Evolutionary conservation across 306 rosid species (phyloP).

Genomic region (barrel medic (Medicago truncatula)): DNA sequence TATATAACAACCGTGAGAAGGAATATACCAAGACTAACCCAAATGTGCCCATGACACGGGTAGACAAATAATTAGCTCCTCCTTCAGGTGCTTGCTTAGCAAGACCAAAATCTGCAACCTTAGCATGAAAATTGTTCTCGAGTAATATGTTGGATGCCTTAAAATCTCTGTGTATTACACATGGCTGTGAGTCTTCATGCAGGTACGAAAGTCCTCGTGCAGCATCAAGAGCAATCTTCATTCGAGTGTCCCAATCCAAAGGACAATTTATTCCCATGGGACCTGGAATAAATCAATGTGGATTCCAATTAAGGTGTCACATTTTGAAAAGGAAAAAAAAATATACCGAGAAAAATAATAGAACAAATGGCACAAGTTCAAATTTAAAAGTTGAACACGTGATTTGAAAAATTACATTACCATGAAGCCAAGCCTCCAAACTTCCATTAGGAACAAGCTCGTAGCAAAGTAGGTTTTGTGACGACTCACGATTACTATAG

Average conservation of each 20-base stretch:
- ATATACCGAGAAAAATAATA: constrained; percentile 14
- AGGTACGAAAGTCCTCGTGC: constrained; percentile 97
- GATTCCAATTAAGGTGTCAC: constrained; percentile 18
- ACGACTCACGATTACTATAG: constrained; percentile 80
- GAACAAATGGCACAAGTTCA: constrained; percentile 30
- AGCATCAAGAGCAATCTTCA: constrained; percentile 98
- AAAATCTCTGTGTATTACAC: constrained; percentile 96
- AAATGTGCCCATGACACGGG: constrained; percentile 99
- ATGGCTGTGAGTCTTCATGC: constrained; percentile 97
- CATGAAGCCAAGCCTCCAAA: constrained; percentile 99
- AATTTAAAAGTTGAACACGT: constrained; percentile 1
- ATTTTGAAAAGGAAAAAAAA: background rate
- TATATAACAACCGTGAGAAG: constrained; percentile 15
- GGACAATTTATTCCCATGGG: constrained; percentile 96
- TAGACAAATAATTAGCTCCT: constrained; percentile 87
- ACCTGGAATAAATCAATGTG: constrained; percentile 57
- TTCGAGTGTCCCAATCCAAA: constrained; percentile 96
- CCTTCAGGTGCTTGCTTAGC: constrained; percentile 99
- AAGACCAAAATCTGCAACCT: constrained; percentile 98
- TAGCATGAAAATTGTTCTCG: constrained; percentile 89
- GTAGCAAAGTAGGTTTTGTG: constrained; percentile 95
- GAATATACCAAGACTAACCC: constrained; percentile 69
- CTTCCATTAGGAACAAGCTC: constrained; percentile 98
- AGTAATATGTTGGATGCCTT: constrained; percentile 97
- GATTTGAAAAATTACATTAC: constrained; percentile 56